phyloP scores from a whole-genome alignment of 192 early-diverging fungal species.

The Coemansia sp. region DNA sequence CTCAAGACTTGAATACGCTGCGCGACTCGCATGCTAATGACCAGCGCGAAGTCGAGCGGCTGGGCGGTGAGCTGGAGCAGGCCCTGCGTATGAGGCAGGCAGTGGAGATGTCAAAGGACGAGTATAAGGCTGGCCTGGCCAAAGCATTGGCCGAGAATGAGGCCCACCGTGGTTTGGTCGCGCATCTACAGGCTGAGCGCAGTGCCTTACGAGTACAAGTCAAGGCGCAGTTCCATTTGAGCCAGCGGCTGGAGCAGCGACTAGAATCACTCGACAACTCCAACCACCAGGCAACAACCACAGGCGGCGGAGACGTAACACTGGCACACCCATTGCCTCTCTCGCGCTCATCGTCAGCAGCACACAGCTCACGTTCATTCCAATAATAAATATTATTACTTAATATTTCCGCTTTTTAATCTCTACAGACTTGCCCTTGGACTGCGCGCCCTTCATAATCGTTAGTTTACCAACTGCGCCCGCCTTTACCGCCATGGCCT shows the following conservation, averaged over 20 bases:
- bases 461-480: slow-evolving; percentile 70
- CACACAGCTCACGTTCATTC: slow-evolving; percentile 45
- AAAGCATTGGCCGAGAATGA: slow-evolving; percentile 41
- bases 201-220: slow-evolving; percentile 41
- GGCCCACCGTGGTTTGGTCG: slow-evolving; percentile 27
- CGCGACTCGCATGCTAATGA: slow-evolving; percentile 16
- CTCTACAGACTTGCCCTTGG: slow-evolving; percentile 56
- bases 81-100: slow-evolving; percentile 25
- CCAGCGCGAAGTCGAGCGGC: slow-evolving; percentile 19
- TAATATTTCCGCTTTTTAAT: slow-evolving; percentile 57
- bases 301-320: too few relatives aligned
- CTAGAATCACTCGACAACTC: slow-evolving; percentile 35
- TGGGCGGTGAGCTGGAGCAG: slow-evolving; percentile 35
- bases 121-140: slow-evolving; percentile 49
- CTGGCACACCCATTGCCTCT: neutral
- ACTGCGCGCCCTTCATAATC: slow-evolving; percentile 65
- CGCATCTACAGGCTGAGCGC: slow-evolving; percentile 49
- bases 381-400: neutral
- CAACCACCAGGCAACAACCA: neutral
- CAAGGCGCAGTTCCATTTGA: slow-evolving; percentile 51
- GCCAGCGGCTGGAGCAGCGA: slow-evolving; percentile 52
- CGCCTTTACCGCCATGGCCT: slow-evolving; percentile 68
- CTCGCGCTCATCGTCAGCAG: slow-evolving; percentile 36
- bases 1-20: slow-evolving; percentile 25
- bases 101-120: slow-evolving; percentile 53